Conservation (phyloP, 1,284 basidiomycete species). For the Sanghuangporus baumii region DNA sequence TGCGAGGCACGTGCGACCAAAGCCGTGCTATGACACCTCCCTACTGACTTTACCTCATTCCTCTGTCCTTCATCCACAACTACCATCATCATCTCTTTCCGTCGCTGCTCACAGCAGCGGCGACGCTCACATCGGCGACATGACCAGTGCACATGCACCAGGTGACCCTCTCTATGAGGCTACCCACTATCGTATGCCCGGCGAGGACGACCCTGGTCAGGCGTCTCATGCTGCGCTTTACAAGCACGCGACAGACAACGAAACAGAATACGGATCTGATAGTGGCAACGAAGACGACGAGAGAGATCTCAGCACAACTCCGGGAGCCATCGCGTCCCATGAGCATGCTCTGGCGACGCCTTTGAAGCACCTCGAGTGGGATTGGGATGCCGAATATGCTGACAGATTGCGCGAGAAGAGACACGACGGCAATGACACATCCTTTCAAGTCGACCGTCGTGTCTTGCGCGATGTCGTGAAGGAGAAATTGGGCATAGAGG, state of each 20-base stretch:
- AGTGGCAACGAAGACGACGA: neutral
- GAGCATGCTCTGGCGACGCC: neutral
- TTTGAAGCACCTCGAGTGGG: slow-evolving; percentile 13
- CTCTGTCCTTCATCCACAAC: neutral
- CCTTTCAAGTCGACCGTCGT: slow-evolving; percentile 12
- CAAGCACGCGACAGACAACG: slow-evolving; percentile 8
- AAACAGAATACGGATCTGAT: slow-evolving; percentile 6
- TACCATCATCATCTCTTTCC: neutral
- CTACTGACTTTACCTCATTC: neutral
- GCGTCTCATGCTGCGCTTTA: slow-evolving; percentile 12
- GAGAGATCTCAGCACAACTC: neutral
- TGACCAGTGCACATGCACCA: neutral
- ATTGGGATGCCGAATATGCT: slow-evolving; percentile 10
- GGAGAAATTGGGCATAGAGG: slow-evolving; percentile 58
- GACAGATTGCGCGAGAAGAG: slow-evolving; percentile 12
- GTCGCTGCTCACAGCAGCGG: neutral
- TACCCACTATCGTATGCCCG: slow-evolving; percentile 16
- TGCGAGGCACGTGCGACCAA: neutral
- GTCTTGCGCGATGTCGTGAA: slow-evolving; percentile 50
- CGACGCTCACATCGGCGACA: neutral
- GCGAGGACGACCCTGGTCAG: slow-evolving; percentile 18
- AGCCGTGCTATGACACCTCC: neutral
- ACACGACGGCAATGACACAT: slow-evolving; percentile 9
- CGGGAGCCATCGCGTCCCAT: neutral
- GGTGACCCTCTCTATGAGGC: slow-evolving; percentile 9